Evolutionary conservation across 2,329 filamentous ascomycete genomes (phyloP).

Genomic region (Epichloe festucae): DNA sequence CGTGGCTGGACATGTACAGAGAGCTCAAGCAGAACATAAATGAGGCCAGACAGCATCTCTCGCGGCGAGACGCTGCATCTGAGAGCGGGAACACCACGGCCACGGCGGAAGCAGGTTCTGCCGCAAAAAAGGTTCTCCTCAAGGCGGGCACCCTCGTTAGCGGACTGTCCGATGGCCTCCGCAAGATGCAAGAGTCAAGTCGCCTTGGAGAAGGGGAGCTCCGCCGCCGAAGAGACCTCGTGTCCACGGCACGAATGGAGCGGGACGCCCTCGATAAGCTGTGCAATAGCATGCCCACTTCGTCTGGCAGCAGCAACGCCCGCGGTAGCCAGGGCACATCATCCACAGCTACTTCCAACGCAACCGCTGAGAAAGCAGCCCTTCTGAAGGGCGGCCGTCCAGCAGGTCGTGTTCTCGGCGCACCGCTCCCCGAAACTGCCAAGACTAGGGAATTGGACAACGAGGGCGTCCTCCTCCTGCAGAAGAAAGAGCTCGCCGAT

Average conservation of each 20-base stretch:
- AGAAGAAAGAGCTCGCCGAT: slow-evolving; percentile 59
- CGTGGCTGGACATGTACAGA: slow-evolving; percentile 65
- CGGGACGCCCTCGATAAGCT: slow-evolving; percentile 64
- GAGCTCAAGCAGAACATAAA: slow-evolving; percentile 53
- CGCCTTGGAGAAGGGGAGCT: slow-evolving; percentile 63
- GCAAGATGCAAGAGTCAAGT: slow-evolving; percentile 38
- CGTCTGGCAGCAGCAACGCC: slow-evolving; percentile 16
- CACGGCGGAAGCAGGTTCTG: slow-evolving; percentile 50
- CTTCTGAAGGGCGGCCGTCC: slow-evolving; percentile 28
- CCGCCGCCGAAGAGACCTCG: slow-evolving; percentile 54
- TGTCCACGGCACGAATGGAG: slow-evolving; percentile 58
- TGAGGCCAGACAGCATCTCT: slow-evolving; percentile 58
- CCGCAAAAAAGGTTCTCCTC: slow-evolving; percentile 63
- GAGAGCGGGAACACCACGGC: slow-evolving; percentile 27
- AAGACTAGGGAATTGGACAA: slow-evolving; percentile 69
- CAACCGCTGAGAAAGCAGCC: slow-evolving; percentile 34
- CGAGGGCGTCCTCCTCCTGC: slow-evolving; percentile 57
- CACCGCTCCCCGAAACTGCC: slow-evolving; percentile 60
- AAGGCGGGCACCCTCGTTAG: slow-evolving; percentile 52
- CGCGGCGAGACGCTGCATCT: slow-evolving; percentile 45
- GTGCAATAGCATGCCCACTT: slow-evolving; percentile 39
- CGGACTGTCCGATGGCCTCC: slow-evolving; percentile 53
- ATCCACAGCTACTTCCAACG: slow-evolving; percentile 3
- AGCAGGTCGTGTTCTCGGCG: slow-evolving; percentile 57
- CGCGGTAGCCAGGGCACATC: slow-evolving; percentile 23